phyloP scores from a whole-genome alignment of 2,329 filamentous ascomycete genomes.

The Xylaria sp. region DNA sequence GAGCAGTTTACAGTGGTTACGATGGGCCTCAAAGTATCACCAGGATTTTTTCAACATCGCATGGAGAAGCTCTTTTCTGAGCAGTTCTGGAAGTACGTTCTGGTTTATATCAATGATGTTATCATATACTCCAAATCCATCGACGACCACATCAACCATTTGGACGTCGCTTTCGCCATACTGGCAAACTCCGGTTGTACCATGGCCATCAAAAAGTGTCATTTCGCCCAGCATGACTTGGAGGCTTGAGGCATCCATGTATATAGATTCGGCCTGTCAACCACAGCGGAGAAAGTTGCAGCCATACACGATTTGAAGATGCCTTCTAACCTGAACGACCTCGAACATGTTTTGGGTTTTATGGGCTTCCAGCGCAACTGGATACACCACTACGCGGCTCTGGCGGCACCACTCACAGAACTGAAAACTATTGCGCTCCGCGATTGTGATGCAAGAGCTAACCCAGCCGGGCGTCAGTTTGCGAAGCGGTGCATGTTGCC shows the following conservation, averaged over 20 bases:
- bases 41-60: background rate
- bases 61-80: background rate
- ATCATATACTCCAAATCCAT: background rate
- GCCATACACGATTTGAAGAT: background rate
- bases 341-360: background rate
- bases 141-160: background rate
- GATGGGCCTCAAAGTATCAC: background rate
- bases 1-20: background rate
- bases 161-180: background rate
- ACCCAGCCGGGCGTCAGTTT: background rate
- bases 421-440: background rate
- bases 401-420: background rate
- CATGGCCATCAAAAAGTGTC: background rate
- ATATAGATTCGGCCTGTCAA: background rate
- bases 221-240: background rate
- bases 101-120: background rate
- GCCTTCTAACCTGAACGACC: background rate
- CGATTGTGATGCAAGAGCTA: background rate
- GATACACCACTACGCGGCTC: background rate
- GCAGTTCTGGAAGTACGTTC: background rate
- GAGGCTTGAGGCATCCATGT: background rate
- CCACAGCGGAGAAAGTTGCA: background rate
- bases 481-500: background rate
- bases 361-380: background rate
- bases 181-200: background rate